Base-by-base conservation (phyloP, 345 rosid species). In the Viola odorata region DNA sequence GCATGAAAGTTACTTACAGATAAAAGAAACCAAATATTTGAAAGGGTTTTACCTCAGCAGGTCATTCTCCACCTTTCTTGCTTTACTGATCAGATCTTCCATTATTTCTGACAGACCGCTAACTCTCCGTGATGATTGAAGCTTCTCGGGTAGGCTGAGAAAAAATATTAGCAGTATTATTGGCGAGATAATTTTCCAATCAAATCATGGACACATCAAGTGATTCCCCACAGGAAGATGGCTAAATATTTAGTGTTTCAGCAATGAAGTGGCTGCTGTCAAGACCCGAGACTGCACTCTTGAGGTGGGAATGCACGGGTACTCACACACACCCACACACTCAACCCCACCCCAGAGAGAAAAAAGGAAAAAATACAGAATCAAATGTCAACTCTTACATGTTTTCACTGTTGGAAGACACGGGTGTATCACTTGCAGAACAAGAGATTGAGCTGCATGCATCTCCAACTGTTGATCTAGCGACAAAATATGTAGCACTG, bases 391-490 rank as follows among this genome's bases (percentile, higher is more conserved):
- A 60, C 61, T 47, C 91, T 89, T 81, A 92, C 98, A 11, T 61
- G 69, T 75, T 78, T 70, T 72, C 75, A 57, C 69, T 53, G 47
- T 60, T 63, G 44, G 60, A 53, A 60, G 75, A 68, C n/a, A 38
- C 55, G 55, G 66, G 23, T 16, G 23, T 41, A 65, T 74, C 82
- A 50, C 68, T 73, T 64, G 60, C 65, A 41, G 69, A 17, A 54
- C 64, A 60, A 72, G 67, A 66, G 65, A 58, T 45, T 39, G 76
- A 41, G 60, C 82, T 78, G 68, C 96, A 92, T 45, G 87, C 84
- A 81, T 83, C 91, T 53, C 89, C 96, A 63, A 88, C 49, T 12
- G 83, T 80, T 70, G 75, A 74, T 71, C 94, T 81, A 68, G 86
- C 74, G 23, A 77, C 65, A 65, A 75, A 73, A 65, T 80, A 86